A percentile compares a stretch with the other conserved stretches of the same genome.
phyloP scores from a whole-genome alignment of 2,329 filamentous ascomycete genomes.

The Hymenotorrendiella dingleyae region DNA sequence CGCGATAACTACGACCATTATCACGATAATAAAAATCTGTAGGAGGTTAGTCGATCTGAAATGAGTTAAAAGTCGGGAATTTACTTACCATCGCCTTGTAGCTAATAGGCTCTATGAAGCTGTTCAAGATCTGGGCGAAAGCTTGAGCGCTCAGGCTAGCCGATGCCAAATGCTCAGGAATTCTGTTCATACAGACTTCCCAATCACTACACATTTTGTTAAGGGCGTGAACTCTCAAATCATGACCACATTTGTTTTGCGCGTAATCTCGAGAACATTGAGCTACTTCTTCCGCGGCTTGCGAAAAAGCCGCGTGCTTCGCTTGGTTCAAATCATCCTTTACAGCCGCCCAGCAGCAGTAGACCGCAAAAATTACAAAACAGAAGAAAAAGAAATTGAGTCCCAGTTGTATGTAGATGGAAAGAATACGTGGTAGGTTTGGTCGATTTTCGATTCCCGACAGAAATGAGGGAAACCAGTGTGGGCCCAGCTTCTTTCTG shows the following conservation, averaged over 20 bases:
- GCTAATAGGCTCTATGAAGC: constrained; percentile 84
- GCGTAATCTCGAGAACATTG: constrained; percentile 75
- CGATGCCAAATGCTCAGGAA: constrained; percentile 70
- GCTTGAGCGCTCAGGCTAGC: constrained; percentile 80
- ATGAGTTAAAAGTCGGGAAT: neutral
- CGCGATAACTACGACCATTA: constrained; percentile 42
- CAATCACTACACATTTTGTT: constrained; percentile 69
- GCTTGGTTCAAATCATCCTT: constrained; percentile 38
- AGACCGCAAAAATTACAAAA: constrained; percentile 34
- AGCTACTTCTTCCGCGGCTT: constrained; percentile 67
- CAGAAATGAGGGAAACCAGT: constrained; percentile 46
- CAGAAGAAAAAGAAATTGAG: constrained; percentile 43
- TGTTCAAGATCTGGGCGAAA: constrained; percentile 88
- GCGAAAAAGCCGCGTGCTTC: constrained; percentile 53
- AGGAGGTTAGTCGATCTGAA: constrained; percentile 8
- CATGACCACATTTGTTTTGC: constrained; percentile 67
- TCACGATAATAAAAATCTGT: constrained; percentile 46
- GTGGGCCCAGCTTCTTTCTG: constrained; percentile 19
- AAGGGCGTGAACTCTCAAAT: constrained; percentile 65
- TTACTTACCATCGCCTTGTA: constrained; percentile 67
- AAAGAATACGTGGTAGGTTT: constrained; percentile 58
- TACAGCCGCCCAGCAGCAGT: constrained; percentile 27
- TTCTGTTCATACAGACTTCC: constrained; percentile 81
- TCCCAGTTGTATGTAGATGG: constrained; percentile 58
- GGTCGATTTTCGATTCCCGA: constrained; percentile 59